Percentiles rank a stretch among this genome's conserved stretches.
Conservation (phyloP, 78 protist genomes). For the Dictyostelium purpureum region DNA sequence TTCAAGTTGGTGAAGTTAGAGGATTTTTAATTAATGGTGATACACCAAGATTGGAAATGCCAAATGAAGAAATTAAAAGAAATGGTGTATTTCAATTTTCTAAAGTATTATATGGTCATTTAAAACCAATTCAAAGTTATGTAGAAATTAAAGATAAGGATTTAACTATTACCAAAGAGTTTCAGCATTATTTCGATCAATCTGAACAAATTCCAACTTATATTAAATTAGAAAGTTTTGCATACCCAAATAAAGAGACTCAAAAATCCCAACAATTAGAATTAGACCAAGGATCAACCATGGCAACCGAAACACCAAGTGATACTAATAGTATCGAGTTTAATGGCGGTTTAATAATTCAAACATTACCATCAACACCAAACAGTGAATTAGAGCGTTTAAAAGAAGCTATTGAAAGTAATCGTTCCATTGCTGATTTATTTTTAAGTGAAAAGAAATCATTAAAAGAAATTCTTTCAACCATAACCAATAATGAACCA, state of each 20-base stretch:
- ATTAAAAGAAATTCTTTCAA: not conserved
- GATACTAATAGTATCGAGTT: not conserved
- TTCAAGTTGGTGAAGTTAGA: constrained; percentile 68
- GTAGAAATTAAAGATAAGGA: not conserved
- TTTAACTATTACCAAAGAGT: constrained; percentile 17
- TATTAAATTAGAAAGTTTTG: constrained; percentile 16
- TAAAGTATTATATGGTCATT: constrained; percentile 43
- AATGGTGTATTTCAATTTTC: constrained; percentile 18
- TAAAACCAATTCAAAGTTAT: constrained; percentile 33
- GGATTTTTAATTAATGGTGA: constrained; percentile 34
- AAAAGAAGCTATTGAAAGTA: not conserved
- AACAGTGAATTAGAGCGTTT: not conserved
- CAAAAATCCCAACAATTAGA: not conserved
- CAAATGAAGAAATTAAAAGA: constrained; percentile 5
- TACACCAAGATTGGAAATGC: not conserved
- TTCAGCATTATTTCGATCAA: constrained; percentile 24
- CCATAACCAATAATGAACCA: not conserved
- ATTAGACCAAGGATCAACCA: not conserved
- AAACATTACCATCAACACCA: constrained; percentile 45
- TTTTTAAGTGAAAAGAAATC: constrained; percentile 11
- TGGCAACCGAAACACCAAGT: not conserved
- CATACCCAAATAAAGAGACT: not conserved
- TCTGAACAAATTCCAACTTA: constrained; percentile 67
- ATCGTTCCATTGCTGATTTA: not conserved
- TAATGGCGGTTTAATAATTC: constrained; percentile 52